Base-by-base conservation (phyloP, 2,329 filamentous ascomycete species). In the Albifimbria verrucaria region DNA sequence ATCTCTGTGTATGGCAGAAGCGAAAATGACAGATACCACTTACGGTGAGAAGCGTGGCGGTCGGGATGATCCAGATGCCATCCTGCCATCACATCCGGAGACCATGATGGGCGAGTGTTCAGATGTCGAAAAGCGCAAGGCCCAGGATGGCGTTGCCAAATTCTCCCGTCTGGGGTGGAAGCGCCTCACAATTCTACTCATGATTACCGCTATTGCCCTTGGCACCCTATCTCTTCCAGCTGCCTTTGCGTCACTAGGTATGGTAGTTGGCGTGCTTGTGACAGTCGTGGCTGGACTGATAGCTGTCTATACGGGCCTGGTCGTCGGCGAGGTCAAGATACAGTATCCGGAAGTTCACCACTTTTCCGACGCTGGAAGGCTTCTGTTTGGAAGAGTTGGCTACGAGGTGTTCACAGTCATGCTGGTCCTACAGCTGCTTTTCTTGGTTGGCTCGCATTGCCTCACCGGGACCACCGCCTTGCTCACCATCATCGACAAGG, bases 371-470 rank as follows among this genome's bases (percentile, higher is more conserved):
- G 85, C 81, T 2, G 85, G 83, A 7, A 72, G 78, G 42, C 71
- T 88, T 25, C 72, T 88, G 51, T 74, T 75, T 54, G 86, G 87
- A 3, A 70, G 66, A 6, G 69, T 79, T 41, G 83, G 82, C 1
- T 77, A 79, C 48, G 80, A 86, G 60, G 60, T 88, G 26, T 72
- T 86, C 48, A 82, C 81, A 12, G 65, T 72, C 43, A 81, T 77
- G 49, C 81, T 85, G 56, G 70, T 78, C 4, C 64, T 88, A 9
- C 81, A 87, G 65, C 71, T 88, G 7, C 65, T 86, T 32, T 87
- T 89, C 66, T 78, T 86, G 61, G 83, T 85, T 68, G 82, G 78
- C 17, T 85, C 83, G n/a, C 87, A 89, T 66, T 73, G 87, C 43
- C 71, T 88, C 50, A 86, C 83, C 1, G 87, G 87, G 59, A 77